Percentiles rank a stretch among this genome's conserved stretches.
phyloP scores from a whole-genome alignment of 805 yeast genomes.

The Candida khao-thaluensis region DNA sequence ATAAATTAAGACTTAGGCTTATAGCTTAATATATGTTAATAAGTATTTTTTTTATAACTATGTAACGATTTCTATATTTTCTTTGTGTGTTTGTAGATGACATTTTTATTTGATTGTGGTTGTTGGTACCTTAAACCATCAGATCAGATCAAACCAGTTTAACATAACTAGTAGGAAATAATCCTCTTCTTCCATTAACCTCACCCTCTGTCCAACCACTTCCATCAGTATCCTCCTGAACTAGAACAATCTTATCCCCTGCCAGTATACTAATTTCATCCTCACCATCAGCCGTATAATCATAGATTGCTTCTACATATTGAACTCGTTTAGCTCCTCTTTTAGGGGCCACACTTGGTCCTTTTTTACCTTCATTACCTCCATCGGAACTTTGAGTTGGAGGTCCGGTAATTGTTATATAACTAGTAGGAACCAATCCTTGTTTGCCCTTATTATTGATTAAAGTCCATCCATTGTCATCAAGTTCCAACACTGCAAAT shows the following conservation, averaged over 20 bases:
- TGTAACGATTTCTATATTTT: too few species aligned
- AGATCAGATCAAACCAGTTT: constrained; percentile 18
- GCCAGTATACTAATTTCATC: constrained; percentile 71
- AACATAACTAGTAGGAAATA: constrained; percentile 73
- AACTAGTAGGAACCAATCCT: constrained; percentile 87
- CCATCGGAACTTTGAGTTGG: constrained; percentile 1
- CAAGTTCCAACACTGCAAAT: constrained; percentile 58
- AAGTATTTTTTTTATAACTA: not conserved
- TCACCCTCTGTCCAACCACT: constrained; percentile 98
- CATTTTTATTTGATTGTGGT: too few species aligned
- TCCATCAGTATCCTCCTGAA: constrained; percentile 57
- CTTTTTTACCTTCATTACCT: constrained; percentile 44
- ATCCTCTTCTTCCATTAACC: constrained; percentile 33
- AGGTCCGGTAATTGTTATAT: constrained; percentile 47
- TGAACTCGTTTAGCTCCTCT: constrained; percentile 65
- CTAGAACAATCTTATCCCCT: constrained; percentile 71
- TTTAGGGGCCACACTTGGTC: constrained; percentile 80
- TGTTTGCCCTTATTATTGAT: constrained; percentile 47
- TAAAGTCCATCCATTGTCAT: constrained; percentile 90
- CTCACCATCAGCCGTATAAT: constrained; percentile 72
- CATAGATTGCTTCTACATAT: constrained; percentile 69
- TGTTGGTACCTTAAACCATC: too few species aligned
- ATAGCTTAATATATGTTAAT: not conserved
- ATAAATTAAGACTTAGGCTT: too few species aligned
- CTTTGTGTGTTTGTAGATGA: too few species aligned